A percentile compares a stretch with the other conserved stretches of the same genome.
phyloP scores from a whole-genome alignment of 306 rosid species.

The Quercus mongolica region DNA sequence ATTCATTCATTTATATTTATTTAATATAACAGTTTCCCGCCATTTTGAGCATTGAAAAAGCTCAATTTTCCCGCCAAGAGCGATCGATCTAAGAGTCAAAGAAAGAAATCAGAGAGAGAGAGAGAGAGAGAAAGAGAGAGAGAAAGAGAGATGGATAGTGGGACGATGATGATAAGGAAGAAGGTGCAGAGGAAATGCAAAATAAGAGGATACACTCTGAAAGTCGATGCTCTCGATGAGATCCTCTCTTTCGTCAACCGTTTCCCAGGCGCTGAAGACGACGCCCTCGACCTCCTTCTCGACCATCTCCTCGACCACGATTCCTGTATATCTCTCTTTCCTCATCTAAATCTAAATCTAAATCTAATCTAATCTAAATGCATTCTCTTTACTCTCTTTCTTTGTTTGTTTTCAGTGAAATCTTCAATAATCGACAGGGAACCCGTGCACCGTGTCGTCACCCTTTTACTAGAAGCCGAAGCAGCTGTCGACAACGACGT shows the following conservation, averaged over 20 bases:
- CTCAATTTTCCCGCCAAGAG: slow-evolving; percentile 43
- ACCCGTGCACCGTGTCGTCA: slow-evolving; percentile 50
- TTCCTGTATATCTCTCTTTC: slow-evolving; percentile 34
- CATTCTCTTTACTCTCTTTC: background rate
- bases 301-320: slow-evolving; percentile 49
- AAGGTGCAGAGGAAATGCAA: slow-evolving; percentile 73
- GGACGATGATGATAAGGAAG: slow-evolving; percentile 44
- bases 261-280: slow-evolving; percentile 44
- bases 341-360: background rate
- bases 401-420: slow-evolving; percentile 51
- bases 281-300: slow-evolving; percentile 63
- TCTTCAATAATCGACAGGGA: slow-evolving; percentile 65
- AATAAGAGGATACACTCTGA: slow-evolving; percentile 72
- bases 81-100: background rate
- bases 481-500: slow-evolving; percentile 28
- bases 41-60: background rate
- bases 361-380: background rate
- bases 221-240: slow-evolving; percentile 67
- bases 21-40: slow-evolving; percentile 28
- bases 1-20: no score
- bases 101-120: background rate
- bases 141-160: slow-evolving; percentile 39
- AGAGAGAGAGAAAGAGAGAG: background rate
- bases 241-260: slow-evolving; percentile 65
- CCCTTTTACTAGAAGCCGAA: slow-evolving; percentile 45